Evolutionary conservation across 352 stramenopile genomes (phyloP).

Genomic region (Phytophthora pisi): DNA sequence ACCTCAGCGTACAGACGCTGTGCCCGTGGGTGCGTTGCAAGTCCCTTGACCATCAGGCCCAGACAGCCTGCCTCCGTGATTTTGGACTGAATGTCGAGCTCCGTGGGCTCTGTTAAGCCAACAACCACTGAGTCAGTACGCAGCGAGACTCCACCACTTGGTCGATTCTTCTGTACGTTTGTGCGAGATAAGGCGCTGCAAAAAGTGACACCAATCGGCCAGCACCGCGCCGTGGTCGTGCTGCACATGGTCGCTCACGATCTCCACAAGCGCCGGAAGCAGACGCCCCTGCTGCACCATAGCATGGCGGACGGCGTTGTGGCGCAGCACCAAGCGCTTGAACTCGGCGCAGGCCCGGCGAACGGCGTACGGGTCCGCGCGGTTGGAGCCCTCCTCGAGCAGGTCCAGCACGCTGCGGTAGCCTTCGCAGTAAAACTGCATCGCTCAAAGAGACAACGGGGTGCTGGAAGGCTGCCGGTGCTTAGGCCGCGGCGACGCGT

Average conservation of each 20-base stretch:
- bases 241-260: slow-evolving; percentile 37
- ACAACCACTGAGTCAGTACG: slow-evolving; percentile 7
- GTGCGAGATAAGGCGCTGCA: slow-evolving; percentile 52
- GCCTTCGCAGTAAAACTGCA: slow-evolving; percentile 70
- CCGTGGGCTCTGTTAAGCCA: slow-evolving; percentile 37
- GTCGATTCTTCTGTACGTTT: slow-evolving; percentile 39
- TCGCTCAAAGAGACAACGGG: slow-evolving; percentile 12
- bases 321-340: slow-evolving; percentile 49
- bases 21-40: slow-evolving; percentile 33
- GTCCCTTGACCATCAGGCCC: slow-evolving; percentile 33
- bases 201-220: slow-evolving; percentile 47
- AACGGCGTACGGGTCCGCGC: slow-evolving; percentile 53
- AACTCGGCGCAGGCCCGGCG: slow-evolving; percentile 62
- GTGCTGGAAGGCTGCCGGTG: neutral
- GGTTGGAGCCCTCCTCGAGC: slow-evolving; percentile 29
- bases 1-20: slow-evolving; percentile 41
- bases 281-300: slow-evolving; percentile 46
- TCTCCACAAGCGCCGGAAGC: slow-evolving; percentile 34
- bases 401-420: slow-evolving; percentile 40
- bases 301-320: slow-evolving; percentile 22
- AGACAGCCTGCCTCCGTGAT: slow-evolving; percentile 53
- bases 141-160: neutral
- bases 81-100: slow-evolving; percentile 64
- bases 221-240: slow-evolving; percentile 43
- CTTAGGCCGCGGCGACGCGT: neutral